phyloP scores from a whole-genome alignment of 306 rosid species.

The Phaseolus lunatus region DNA sequence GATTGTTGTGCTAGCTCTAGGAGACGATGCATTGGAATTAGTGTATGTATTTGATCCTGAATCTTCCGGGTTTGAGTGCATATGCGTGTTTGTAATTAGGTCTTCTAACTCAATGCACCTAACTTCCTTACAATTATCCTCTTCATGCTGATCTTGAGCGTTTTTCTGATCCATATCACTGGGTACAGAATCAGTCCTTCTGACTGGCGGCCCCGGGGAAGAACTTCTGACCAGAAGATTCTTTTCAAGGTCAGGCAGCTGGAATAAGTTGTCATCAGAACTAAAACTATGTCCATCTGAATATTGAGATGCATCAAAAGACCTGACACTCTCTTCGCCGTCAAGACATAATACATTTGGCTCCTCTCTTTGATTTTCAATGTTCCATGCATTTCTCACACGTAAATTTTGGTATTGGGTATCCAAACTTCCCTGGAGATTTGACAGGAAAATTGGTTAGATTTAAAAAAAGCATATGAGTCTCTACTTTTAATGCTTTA shows the following conservation, averaged over 20 bases:
- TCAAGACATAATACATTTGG: slow-evolving; percentile 47
- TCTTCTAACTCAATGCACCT: slow-evolving; percentile 81
- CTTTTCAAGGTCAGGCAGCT: slow-evolving; percentile 70
- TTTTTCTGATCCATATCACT: slow-evolving; percentile 52
- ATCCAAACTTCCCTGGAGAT: slow-evolving; percentile 61
- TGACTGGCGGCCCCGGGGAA: slow-evolving; percentile 53
- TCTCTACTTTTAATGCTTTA: slow-evolving; percentile 35
- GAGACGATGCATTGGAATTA: slow-evolving; percentile 61
- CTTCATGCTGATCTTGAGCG: slow-evolving; percentile 63
- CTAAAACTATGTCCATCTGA: slow-evolving; percentile 78
- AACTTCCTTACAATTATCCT: slow-evolving; percentile 77
- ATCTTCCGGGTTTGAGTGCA: slow-evolving; percentile 50
- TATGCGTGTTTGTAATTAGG: slow-evolving; percentile 45
- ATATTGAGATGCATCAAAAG: slow-evolving; percentile 75
- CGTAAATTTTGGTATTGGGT: slow-evolving; percentile 69
- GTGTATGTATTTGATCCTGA: slow-evolving; percentile 55
- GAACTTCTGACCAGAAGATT: slow-evolving; percentile 52
- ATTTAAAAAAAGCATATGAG: slow-evolving; percentile 9
- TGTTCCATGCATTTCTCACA: slow-evolving; percentile 68
- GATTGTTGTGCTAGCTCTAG: slow-evolving; percentile 53
- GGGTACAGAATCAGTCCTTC: slow-evolving; percentile 46
- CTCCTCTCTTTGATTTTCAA: slow-evolving; percentile 53
- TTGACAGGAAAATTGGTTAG: slow-evolving; percentile 41
- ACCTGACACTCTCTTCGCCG: slow-evolving; percentile 59
- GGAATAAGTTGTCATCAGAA: slow-evolving; percentile 72